phyloP scores from a whole-genome alignment of 179 eudicot genomes.

The Dionaea muscipula region DNA sequence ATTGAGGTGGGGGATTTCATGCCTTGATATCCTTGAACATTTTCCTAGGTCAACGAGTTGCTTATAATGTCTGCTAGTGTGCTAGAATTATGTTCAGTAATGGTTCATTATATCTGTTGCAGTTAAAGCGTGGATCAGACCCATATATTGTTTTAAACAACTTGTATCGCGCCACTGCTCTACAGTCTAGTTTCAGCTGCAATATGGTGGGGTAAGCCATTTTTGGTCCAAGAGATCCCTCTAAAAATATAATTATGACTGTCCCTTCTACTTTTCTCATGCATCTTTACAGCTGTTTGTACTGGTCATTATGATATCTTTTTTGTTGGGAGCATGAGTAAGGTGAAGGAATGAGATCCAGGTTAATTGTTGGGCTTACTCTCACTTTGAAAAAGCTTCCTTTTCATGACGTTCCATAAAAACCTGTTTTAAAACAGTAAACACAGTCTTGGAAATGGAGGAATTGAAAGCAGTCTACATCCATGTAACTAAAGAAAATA shows the following conservation, averaged over 20 bases:
- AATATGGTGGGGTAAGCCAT: constrained; percentile 93
- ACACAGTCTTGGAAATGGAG: no score
- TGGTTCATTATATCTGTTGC: constrained; percentile 15
- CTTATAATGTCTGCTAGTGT: not conserved
- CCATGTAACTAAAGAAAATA: no score
- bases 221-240: not conserved
- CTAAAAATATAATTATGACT: not conserved
- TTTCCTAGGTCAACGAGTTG: not conserved
- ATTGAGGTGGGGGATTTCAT: constrained; percentile 52
- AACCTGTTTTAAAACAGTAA: no score
- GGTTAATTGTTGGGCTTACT: no score
- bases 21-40: not conserved
- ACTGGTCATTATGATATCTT: no score
- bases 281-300: not conserved
- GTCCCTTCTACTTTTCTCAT: not conserved
- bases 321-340: no score
- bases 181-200: constrained; percentile 91
- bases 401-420: no score
- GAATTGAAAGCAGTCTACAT: no score
- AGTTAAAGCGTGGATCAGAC: constrained; percentile 89
- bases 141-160: constrained; percentile 80
- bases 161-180: constrained; percentile 72
- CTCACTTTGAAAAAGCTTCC: no score
- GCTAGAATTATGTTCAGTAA: not conserved
- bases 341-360: no score